These are phyloP conservation scores for Cercophora sp. DNA, from an alignment of 495 filamentous ascomycete species.

Conservation along the genomic window DNA sequence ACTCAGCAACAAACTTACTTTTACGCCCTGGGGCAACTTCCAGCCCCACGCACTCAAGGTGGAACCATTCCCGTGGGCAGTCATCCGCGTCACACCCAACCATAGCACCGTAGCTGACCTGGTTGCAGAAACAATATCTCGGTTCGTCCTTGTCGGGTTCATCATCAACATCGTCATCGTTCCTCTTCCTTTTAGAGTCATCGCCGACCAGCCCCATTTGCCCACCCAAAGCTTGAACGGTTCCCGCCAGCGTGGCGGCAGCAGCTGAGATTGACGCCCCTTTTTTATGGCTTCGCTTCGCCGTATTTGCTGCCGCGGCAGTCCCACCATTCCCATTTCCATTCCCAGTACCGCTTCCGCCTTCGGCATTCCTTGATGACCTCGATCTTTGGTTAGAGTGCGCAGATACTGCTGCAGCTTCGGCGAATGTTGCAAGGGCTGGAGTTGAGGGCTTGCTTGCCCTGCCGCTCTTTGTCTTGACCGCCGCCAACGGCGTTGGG, in stretches of 20 bases:
- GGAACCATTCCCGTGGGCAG: constrained; percentile 93
- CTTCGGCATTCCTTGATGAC: constrained; percentile 22
- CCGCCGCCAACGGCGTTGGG: constrained; percentile 23
- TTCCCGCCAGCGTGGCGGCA: constrained; percentile 7
- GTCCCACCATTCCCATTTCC: not conserved
- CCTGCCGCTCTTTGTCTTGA: constrained; percentile 53
- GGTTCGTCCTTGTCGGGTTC: constrained; percentile 79
- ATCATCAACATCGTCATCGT: constrained; percentile 50
- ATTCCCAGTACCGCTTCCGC: not conserved
- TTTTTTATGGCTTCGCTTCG: constrained; percentile 72
- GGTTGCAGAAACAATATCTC: constrained; percentile 89
- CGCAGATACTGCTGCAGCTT: constrained; percentile 30
- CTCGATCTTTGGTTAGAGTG: constrained; percentile 19
- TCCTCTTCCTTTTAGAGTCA: not conserved
- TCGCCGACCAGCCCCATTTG: not conserved
- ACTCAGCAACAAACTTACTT: constrained; percentile 51
- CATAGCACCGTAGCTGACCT: constrained; percentile 95
- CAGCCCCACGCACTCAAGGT: constrained; percentile 86
- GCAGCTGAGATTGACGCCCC: constrained; percentile 42
- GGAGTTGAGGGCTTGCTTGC: constrained; percentile 64
- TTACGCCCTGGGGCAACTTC: constrained; percentile 79
- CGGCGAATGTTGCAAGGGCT: constrained; percentile 48
- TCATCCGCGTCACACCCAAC: constrained; percentile 90
- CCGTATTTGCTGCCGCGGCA: not conserved
- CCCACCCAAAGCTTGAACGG: not conserved